Base-by-base conservation (phyloP, 176 grass and related monocot genomes). In the Eleusine indica region DNA sequence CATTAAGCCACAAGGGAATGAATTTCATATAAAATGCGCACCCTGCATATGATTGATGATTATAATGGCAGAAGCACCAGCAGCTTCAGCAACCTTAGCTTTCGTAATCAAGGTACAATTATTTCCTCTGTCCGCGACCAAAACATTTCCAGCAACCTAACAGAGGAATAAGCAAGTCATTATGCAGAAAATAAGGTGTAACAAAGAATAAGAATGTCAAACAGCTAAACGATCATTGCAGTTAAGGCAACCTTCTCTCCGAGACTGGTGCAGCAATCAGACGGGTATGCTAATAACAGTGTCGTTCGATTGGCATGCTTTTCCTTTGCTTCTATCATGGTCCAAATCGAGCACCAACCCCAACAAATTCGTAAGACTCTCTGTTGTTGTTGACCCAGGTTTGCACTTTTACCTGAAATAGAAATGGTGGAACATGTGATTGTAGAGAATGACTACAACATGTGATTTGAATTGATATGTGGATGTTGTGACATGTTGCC, bases 41-140 rank as follows among this genome's bases (percentile, higher is more conserved):
- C 93, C 96, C 56, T 94, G 94, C 44, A 37, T 75, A 60, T 92
- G 78, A 77, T 98, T 98, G 66, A 98, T 84, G 80, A 98, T 94
- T 84, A 98, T 82, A 75, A 98, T 98, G 42, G 93, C 91, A 82
- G 93, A 98, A 85, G 96, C 96, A 85, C 96, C 93, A 85, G 96
- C 89, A 66, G 87, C 81, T 89, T 96, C 87, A 12, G 91, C 96
- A 75, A 82, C 67, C 84, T 79, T 92, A 42, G 96, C 89, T 83
- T 98, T 98, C 52, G 28, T 77, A 74, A 93, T 98, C 80, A 98
- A 98, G 71, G 83, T 98, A 87, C 96, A 98, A 25, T 25, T 25
- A 1, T 79, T 40, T 67, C 96, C 96, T 64, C 96, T 84, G 49
- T 92, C 79, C 77, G 96, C 93, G 74, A 98, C 84, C 61, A 98